These are phyloP conservation scores for Tolypocladium paradoxum DNA, from an alignment of 2,329 filamentous ascomycete genomes.

Conservation along the genomic window DNA sequence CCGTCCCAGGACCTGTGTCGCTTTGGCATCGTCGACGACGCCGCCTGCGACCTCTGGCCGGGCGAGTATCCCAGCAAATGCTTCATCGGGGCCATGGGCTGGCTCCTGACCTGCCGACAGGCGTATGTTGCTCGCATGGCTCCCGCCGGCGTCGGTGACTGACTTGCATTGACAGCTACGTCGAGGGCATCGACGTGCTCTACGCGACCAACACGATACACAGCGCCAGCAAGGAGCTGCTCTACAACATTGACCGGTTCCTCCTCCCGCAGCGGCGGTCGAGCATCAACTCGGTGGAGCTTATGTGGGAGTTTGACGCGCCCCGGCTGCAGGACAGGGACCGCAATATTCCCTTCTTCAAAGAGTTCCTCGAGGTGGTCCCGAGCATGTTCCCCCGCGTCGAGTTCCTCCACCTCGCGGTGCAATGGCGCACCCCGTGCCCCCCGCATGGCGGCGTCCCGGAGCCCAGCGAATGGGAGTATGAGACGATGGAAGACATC, in stretches of 20 bases:
- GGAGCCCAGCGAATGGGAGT: not conserved
- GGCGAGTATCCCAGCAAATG: constrained; percentile 9
- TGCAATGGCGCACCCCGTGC: constrained; percentile 3
- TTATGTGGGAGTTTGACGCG: constrained; percentile 13
- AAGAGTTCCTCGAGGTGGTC: constrained; percentile 8
- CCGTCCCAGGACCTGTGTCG: constrained; percentile 10
- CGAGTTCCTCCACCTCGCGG: constrained; percentile 8
- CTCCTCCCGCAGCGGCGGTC: constrained; percentile 12
- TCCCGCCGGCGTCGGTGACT: too few relatives aligned
- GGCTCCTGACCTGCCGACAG: constrained; percentile 18
- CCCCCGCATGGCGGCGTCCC: too few relatives aligned
- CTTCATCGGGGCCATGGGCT: constrained; percentile 17
- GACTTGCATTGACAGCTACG: constrained; percentile 8
- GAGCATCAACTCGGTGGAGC: constrained; percentile 12
- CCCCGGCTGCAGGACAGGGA: not conserved
- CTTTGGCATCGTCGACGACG: constrained; percentile 3
- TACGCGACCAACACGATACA: constrained; percentile 18
- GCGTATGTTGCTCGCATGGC: constrained; percentile 9
- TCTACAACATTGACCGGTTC: constrained; percentile 7
- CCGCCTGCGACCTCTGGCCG: constrained; percentile 11
- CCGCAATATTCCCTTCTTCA: constrained; percentile 2
- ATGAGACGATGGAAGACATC: not conserved
- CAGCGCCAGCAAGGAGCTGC: constrained; percentile 9
- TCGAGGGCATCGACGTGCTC: constrained; percentile 17
- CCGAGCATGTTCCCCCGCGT: constrained; percentile 7